Conservation (phyloP, 2,329 filamentous ascomycete genomes). For the Claviceps sp. region DNA sequence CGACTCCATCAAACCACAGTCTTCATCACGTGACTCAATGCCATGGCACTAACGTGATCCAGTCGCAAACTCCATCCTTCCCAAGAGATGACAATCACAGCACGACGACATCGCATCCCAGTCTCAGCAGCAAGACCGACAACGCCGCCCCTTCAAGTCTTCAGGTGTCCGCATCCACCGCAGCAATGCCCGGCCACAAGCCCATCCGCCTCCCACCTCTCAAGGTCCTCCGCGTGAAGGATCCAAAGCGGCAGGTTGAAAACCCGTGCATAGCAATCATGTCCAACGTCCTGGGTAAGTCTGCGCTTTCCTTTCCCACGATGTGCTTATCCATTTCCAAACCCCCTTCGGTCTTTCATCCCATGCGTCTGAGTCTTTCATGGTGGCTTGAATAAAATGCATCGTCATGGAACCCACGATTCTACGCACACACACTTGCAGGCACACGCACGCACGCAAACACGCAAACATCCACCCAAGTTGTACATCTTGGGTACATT, state of each 20-base stretch:
- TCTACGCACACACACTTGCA: too few relatives aligned
- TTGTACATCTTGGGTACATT: not conserved
- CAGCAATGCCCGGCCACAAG: constrained; percentile 33
- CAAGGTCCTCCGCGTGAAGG: constrained; percentile 38
- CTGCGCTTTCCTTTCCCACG: too few relatives aligned
- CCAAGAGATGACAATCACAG: too few relatives aligned
- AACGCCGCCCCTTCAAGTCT: not conserved
- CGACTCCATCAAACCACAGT: too few relatives aligned
- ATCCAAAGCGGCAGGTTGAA: constrained; percentile 34
- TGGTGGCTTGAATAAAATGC: too few relatives aligned
- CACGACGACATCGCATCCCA: not conserved
- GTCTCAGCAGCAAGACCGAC: not conserved
- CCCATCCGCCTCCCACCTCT: constrained; percentile 46
- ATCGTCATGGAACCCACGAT: too few relatives aligned
- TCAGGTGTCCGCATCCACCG: too few relatives aligned
- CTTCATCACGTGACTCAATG: not conserved
- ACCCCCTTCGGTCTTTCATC: too few relatives aligned
- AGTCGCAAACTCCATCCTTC: too few relatives aligned
- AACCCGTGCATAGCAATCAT: constrained; percentile 44
- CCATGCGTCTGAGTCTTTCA: too few relatives aligned
- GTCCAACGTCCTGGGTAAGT: constrained; percentile 41
- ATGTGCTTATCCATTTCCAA: too few relatives aligned
- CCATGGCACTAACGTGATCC: not conserved
- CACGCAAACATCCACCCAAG: not conserved
- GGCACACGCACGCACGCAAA: not conserved